These are phyloP conservation scores for Penicillium oxalicum DNA, from an alignment of 2,329 filamentous ascomycete genomes.

Conservation along the genomic window DNA sequence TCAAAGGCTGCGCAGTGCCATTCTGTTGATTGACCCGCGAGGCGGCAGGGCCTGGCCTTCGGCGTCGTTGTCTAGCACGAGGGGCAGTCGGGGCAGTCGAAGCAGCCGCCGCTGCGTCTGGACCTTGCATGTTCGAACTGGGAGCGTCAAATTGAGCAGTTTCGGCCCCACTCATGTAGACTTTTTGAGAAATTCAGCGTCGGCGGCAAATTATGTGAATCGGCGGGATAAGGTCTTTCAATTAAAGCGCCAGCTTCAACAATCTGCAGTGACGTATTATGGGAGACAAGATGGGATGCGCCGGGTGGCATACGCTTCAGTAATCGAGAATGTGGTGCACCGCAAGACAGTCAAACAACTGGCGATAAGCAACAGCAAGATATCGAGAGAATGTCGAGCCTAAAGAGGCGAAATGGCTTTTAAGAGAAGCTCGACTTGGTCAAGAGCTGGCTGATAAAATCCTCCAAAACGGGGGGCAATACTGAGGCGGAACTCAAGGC, in stretches of 20 bases:
- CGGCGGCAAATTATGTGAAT: too few relatives aligned
- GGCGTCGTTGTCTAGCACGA: slow-evolving; percentile 19
- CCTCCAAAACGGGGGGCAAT: slow-evolving; percentile 13
- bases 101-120: slow-evolving; percentile 2
- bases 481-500: slow-evolving; percentile 13
- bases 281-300: not conserved
- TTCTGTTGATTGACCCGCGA: slow-evolving; percentile 21
- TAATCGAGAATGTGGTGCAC: not conserved
- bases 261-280: not conserved
- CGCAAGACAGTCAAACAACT: not conserved
- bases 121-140: slow-evolving; percentile 8
- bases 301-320: too few relatives aligned
- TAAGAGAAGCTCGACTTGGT: slow-evolving; percentile 7
- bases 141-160: not conserved
- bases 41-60: slow-evolving; percentile 24
- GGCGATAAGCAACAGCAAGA: not conserved
- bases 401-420: slow-evolving; percentile 6
- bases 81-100: slow-evolving; percentile 3
- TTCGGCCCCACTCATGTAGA: slow-evolving; percentile 7
- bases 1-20: slow-evolving; percentile 6
- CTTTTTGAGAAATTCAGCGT: not conserved
- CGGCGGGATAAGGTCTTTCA: too few relatives aligned
- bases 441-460: slow-evolving; percentile 15
- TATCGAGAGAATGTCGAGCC: slow-evolving; percentile 2
- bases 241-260: too few relatives aligned